Evolutionary conservation across 139 green algal genomes (phyloP), one percentile per base, ranked within the genome.

Genomic region (Picochlorum sp.): DNA sequence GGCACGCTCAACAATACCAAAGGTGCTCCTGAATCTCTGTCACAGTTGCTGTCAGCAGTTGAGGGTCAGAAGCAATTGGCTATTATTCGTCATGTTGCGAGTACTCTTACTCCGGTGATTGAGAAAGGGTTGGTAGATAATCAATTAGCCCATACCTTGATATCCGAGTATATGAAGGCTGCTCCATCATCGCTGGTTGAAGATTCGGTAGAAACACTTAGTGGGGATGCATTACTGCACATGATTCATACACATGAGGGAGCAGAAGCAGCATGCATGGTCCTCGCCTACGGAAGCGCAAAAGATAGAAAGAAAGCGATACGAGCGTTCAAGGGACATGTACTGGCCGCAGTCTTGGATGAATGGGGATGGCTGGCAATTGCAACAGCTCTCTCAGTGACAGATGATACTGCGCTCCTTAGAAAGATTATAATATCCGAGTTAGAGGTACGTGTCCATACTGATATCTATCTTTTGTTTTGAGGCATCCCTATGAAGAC

Each of bases 201-300:
- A 68, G 87, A 95, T 37, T 77, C 80, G 14, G 77, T 92, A 10
- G 79, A 91, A 66, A 85, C 73, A 34, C 67, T 96, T 49, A 71
- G 66, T 0, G 76, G 87, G 11, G 79, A 84, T 21, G 69, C 76
- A 9, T 67, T 92, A 56, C 66, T 96, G 64, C 87, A 87, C 64
- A 92, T 95, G 80, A 85, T 93, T 72, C 90, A 96, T 76, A 95
- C 90, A 28, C 83, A 84, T 37, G 80, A 94, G 4, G 90, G 90
- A 32, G 80, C 82, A 2, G 69, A 69, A 11, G 89, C 79, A 1
- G 83, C 73, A 20, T 90, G 79, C 76, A 81, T 80, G 61, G 80
- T 87, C 26, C 51, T 95, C 13, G 74, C 68, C 11, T 92, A 92
- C 56, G 84, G 83, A 61, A 84, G 74, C 0, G 75, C 87, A 47